Base-by-base conservation (phyloP, 2,329 filamentous ascomycete species). In the Neoarthrinium moseri region DNA sequence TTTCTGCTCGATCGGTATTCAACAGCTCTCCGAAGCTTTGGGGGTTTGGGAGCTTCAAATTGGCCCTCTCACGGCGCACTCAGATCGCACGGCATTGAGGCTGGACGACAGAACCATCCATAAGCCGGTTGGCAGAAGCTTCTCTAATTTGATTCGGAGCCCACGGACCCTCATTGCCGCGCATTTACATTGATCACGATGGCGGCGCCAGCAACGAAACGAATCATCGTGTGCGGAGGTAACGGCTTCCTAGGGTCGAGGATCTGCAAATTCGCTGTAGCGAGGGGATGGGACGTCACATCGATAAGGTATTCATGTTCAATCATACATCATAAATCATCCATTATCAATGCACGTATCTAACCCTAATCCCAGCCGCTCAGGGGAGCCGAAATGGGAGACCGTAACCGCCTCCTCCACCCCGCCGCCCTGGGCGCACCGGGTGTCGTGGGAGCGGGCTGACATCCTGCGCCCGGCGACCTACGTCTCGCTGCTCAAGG, bases 201-300 rank as follows among this genome's bases (percentile, higher is more conserved):
- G 44, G 34, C 40, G 59, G 70, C 63, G 67, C 70, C 77, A 53
- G 76, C 78, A 40, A 74, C 82, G 47, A 96, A 91, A 71, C 86
- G 83, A 68, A 75, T 99, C 34, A 84, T 97, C 33, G 91, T 99
- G 45, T 95, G 89, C 55, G 94, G 94, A 56, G 92, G 92, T 49
- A 96, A 89, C 67, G 92, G 94, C 26, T 99, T 97, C 64, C 71
- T 99, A 21, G 90, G 90, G 69, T 79, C 77, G 20, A 81, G 92
- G 46, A 96, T 99, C 71, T 97, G 94, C 74, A 94, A 90, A 73
- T 86, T 88, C 44, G 94, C 90, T 35, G 84, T 90, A 41, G 80
- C 84, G 36, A 78, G 91, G 62, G 90, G 91, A 45, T 97, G 92
- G 92, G 81, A 91, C 47, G 92, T 97, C 38, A 92, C 84, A 18